phyloP scores from a whole-genome alignment of 2,329 filamentous ascomycete species.

The Neopestalotiopsis sp. region DNA sequence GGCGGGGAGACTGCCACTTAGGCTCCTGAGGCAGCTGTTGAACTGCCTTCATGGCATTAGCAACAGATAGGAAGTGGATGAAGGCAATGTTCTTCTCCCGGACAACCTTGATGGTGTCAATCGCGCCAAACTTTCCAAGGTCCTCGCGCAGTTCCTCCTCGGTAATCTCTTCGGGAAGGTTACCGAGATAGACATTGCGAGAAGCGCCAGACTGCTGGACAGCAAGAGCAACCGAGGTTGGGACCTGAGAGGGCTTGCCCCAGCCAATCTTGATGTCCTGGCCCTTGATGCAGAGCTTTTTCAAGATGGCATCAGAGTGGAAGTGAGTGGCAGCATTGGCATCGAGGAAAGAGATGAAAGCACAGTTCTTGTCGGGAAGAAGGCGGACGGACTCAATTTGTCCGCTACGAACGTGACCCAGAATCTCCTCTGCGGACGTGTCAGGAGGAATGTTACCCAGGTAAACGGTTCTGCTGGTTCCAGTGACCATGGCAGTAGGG shows the following conservation, averaged over 20 bases:
- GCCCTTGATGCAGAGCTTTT: conserved; percentile 97
- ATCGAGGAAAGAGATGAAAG: conserved; percentile 98
- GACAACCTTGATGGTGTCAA: conserved; percentile 97
- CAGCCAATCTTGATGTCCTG: conserved; percentile 99
- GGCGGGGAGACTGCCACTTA: conserved; percentile 94
- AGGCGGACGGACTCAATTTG: conserved; percentile 99
- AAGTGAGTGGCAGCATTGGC: conserved; percentile 98
- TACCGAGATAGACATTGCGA: conserved; percentile 95
- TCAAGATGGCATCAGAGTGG: conserved; percentile 99
- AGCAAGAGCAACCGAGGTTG: conserved; percentile 94
- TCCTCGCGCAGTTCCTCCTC: conserved; percentile 96
- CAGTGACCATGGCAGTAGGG: conserved; percentile 77
- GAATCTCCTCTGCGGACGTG: conserved; percentile 93
- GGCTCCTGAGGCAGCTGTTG: conserved; percentile 93
- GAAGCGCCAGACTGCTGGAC: conserved; percentile 98
- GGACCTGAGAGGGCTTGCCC: conserved; percentile 98
- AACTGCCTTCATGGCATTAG: conserved; percentile 98
- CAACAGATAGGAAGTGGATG: conserved; percentile 92
- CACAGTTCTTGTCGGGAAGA: conserved; percentile 98
- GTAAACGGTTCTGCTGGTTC: conserved; percentile 95
- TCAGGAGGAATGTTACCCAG: conserved; percentile 98
- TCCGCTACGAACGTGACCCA: conserved; percentile 93
- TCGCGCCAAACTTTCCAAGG: conserved; percentile 92
- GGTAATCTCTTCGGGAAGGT: conserved; percentile 85
- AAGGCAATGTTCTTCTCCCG: conserved; percentile 98